Conservation (phyloP, 345 rosid species). For the Aquilaria yunnanensis region DNA sequence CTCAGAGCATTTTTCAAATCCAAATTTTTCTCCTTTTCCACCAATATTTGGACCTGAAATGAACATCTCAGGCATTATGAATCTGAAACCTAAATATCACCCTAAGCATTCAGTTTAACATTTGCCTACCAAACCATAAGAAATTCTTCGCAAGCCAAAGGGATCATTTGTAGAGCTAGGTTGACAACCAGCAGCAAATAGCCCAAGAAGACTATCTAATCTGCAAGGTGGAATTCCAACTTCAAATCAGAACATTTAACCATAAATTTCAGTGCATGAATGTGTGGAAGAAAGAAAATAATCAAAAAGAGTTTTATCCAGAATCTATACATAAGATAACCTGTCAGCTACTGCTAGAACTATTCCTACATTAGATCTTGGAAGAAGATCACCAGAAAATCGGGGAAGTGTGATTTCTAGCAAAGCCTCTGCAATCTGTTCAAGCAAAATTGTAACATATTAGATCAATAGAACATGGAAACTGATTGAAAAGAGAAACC, state of each 20-base stretch:
- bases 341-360: conserved; percentile 91
- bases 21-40: conserved; percentile 64
- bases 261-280: neutral
- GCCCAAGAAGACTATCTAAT: conserved; percentile 88
- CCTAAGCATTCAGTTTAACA: conserved; percentile 8
- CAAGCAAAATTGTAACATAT: conserved; percentile 1
- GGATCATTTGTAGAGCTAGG: conserved; percentile 94
- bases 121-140: conserved; percentile 84
- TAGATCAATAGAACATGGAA: neutral
- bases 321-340: conserved; percentile 30
- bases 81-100: neutral
- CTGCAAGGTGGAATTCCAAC: conserved; percentile 33
- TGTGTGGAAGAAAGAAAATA: too few relatives aligned
- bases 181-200: conserved; percentile 97
- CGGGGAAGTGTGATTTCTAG: conserved; percentile 82
- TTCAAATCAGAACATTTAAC: conserved; percentile 11
- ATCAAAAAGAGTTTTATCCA: too few relatives aligned
- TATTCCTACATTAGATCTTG: conserved; percentile 77
- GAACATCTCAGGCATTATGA: conserved; percentile 13
- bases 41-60: conserved; percentile 78
- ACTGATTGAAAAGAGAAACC: conserved; percentile 4
- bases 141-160: conserved; percentile 89
- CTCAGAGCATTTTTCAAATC: conserved; percentile 53
- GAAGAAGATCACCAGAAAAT: conserved; percentile 85
- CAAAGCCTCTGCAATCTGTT: conserved; percentile 88